Conservation (phyloP, 371 early-diverging fungal genomes). For the Circinella umbellata region DNA sequence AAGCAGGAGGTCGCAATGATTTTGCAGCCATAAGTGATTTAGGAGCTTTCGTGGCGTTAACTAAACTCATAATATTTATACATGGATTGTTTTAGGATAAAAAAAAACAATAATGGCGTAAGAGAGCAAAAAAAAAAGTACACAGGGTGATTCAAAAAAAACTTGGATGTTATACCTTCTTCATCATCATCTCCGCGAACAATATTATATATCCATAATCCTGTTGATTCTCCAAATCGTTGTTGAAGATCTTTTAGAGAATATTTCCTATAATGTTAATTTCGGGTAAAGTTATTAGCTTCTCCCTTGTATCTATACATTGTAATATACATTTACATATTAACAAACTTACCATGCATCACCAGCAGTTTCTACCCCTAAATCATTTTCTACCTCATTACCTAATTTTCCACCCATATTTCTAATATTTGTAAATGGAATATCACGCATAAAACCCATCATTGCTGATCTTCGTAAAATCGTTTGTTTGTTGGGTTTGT, state of each 20-base stretch:
- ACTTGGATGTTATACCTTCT: constrained; percentile 40
- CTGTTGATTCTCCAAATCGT: constrained; percentile 48
- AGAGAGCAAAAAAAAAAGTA: not conserved
- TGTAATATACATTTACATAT: not conserved
- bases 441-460: constrained; percentile 59
- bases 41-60: constrained; percentile 46
- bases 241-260: constrained; percentile 37
- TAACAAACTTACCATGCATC: constrained; percentile 45
- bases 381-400: constrained; percentile 61
- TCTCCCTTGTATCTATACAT: not conserved
- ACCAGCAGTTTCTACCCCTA: constrained; percentile 57
- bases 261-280: constrained; percentile 29
- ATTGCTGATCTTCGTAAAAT: constrained; percentile 62
- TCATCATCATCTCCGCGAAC: constrained; percentile 68
- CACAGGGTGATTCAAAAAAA: too few relatives aligned
- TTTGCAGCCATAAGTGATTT: constrained; percentile 70
- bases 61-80: constrained; percentile 23
- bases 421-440: constrained; percentile 78
- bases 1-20: constrained; percentile 45
- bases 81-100: too few relatives aligned
- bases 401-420: constrained; percentile 93
- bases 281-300: not conserved
- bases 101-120: not conserved
- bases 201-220: constrained; percentile 65
- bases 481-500: constrained; percentile 91